phyloP scores from a whole-genome alignment of 768 basidiomycete species.

The Daedaleopsis sinensis region DNA sequence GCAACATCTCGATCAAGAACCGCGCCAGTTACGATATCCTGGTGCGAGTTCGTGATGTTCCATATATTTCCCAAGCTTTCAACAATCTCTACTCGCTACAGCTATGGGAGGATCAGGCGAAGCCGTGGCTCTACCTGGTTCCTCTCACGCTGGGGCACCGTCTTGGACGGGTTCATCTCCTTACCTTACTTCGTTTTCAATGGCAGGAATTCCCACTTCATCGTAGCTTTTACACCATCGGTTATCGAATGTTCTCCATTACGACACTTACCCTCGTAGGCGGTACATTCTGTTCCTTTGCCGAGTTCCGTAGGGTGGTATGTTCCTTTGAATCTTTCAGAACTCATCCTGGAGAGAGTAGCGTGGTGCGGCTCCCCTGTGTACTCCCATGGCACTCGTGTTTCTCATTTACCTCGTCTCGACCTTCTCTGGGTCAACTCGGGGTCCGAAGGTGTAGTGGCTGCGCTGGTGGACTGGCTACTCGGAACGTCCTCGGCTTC shows the following conservation, averaged over 20 bases:
- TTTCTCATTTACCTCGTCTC: neutral
- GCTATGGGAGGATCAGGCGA: conserved; percentile 8
- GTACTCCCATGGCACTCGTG: neutral
- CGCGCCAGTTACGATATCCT: conserved; percentile 8
- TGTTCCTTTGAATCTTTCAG: neutral
- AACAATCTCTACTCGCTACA: conserved; percentile 5
- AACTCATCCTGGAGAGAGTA: conserved; percentile 2
- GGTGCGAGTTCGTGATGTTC: conserved; percentile 1
- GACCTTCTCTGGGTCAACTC: conserved; percentile 11
- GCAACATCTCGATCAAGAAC: neutral
- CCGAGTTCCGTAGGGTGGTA: conserved; percentile 7
- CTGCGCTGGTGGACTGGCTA: conserved; percentile 12
- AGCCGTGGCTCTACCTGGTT: conserved; percentile 16
- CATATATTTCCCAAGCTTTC: conserved; percentile 3
- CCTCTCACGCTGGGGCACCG: neutral
- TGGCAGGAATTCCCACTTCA: conserved; percentile 4
- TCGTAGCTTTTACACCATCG: neutral
- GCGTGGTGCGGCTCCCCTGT: neutral
- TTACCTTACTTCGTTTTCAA: neutral
- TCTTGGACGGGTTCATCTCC: neutral
- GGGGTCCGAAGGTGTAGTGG: neutral
- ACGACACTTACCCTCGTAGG: conserved; percentile 4
- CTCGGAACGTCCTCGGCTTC: neutral
- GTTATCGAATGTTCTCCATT: conserved; percentile 1
- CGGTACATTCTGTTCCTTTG: conserved; percentile 9